phyloP scores from a whole-genome alignment of 345 rosid species.

The Linum tenue region DNA sequence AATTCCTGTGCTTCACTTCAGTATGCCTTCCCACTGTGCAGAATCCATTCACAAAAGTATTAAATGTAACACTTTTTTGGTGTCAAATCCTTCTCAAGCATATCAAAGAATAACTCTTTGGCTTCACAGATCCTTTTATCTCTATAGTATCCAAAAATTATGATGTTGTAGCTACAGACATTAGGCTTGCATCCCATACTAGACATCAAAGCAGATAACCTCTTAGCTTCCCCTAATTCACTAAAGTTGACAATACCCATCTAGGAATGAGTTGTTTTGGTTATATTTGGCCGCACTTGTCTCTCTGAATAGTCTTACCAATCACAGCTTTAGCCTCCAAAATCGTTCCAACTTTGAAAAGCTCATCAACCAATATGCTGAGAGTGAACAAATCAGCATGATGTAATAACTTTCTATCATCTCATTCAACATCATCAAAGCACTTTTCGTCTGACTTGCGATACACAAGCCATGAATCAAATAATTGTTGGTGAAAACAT shows the following conservation, averaged over 20 bases:
- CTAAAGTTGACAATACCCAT: not conserved
- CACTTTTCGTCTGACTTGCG: not conserved
- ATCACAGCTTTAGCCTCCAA: slow-evolving; percentile 6
- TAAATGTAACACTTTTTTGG: not conserved
- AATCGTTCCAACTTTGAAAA: slow-evolving; percentile 5
- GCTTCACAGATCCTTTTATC: slow-evolving; percentile 1
- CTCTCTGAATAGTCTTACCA: slow-evolving; percentile 5
- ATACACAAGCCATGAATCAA: slow-evolving; percentile 6
- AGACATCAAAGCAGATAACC: not conserved
- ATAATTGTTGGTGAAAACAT: not conserved
- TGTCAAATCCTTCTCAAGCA: not conserved
- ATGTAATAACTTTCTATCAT: slow-evolving; percentile 1
- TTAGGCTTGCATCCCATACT: not conserved
- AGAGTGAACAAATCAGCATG: not conserved
- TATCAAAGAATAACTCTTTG: not conserved
- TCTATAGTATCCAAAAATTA: not conserved
- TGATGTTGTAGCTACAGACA: not conserved
- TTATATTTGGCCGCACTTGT: not conserved
- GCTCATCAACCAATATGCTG: slow-evolving; percentile 6
- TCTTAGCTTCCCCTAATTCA: not conserved
- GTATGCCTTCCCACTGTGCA: not conserved
- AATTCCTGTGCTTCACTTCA: not conserved
- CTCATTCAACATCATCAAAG: slow-evolving; percentile 6
- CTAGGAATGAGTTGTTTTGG: not conserved
- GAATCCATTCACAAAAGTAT: not conserved